These are phyloP conservation scores for Ajuga reptans DNA, from an alignment of 305 asterid genomes.

Conservation along the genomic window DNA sequence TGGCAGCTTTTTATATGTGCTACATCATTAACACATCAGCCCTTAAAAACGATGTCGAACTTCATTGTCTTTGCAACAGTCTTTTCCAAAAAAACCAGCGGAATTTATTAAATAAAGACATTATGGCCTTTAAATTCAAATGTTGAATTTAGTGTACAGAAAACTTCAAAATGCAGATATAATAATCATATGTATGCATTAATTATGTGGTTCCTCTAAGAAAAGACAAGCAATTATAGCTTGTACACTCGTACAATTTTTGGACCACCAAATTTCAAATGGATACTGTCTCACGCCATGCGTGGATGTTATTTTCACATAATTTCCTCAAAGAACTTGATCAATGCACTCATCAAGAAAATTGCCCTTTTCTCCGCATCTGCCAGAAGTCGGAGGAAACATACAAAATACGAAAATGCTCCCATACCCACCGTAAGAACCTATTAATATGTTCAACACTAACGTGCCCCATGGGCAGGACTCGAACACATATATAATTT, in stretches of 20 bases:
- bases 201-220: background rate
- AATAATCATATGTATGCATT: background rate
- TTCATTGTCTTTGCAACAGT: too few relatives aligned
- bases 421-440: too few relatives aligned
- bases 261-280: background rate
- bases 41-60: too few relatives aligned
- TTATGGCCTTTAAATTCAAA: too few relatives aligned
- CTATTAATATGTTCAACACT: too few relatives aligned
- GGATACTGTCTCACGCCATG: background rate
- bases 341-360: background rate
- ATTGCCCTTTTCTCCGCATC: background rate
- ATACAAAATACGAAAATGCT: too few relatives aligned
- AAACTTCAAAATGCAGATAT: background rate
- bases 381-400: background rate
- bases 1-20: too few relatives aligned
- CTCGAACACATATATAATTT: too few relatives aligned
- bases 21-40: too few relatives aligned
- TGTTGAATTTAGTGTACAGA: background rate
- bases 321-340: conserved; percentile 4
- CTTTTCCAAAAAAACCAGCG: too few relatives aligned
- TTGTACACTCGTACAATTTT: background rate
- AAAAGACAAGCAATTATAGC: background rate
- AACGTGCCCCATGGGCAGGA: too few relatives aligned
- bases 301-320: conserved; percentile 15
- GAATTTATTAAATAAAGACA: too few relatives aligned